phyloP scores from a whole-genome alignment of 139 green algal species.

The Asterochloris sp. region DNA sequence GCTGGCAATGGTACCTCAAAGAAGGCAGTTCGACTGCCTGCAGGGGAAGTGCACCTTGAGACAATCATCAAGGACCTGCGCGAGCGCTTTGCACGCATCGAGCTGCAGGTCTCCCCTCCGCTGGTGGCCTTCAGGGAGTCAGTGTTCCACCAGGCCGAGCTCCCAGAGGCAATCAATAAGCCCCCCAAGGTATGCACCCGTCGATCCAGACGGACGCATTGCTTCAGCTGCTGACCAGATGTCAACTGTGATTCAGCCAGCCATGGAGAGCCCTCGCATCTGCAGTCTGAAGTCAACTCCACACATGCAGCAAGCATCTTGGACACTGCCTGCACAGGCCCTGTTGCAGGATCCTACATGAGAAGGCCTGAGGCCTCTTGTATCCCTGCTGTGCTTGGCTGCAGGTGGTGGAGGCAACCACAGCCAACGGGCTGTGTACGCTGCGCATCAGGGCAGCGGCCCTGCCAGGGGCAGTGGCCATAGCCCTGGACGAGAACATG shows the following conservation, averaged over 20 bases:
- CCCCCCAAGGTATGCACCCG: conserved; percentile 12
- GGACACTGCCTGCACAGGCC: background rate
- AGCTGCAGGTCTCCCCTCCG: conserved; percentile 88
- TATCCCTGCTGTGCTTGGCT: background rate
- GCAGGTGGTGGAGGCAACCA: conserved; percentile 71
- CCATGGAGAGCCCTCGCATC: background rate
- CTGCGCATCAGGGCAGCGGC: conserved; percentile 69
- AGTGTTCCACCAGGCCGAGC: conserved; percentile 52
- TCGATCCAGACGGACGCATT: background rate
- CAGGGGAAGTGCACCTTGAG: conserved; percentile 97
- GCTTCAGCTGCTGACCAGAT: background rate
- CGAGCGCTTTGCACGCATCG: conserved; percentile 85
- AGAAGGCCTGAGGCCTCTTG: no score
- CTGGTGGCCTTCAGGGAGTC: conserved; percentile 92
- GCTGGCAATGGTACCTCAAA: no score
- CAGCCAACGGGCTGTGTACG: conserved; percentile 59
- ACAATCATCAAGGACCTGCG: conserved; percentile 92
- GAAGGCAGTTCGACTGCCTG: background rate
- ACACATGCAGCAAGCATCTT: background rate
- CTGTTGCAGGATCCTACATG: background rate
- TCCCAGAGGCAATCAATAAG: conserved; percentile 24
- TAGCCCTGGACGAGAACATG: conserved; percentile 53
- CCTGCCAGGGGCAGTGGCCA: conserved; percentile 51
- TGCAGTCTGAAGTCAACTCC: background rate
- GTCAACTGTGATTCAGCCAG: background rate